These are phyloP conservation scores for Exserohilum turcica DNA, from an alignment of 2,329 filamentous ascomycete species.

Conservation along the genomic window DNA sequence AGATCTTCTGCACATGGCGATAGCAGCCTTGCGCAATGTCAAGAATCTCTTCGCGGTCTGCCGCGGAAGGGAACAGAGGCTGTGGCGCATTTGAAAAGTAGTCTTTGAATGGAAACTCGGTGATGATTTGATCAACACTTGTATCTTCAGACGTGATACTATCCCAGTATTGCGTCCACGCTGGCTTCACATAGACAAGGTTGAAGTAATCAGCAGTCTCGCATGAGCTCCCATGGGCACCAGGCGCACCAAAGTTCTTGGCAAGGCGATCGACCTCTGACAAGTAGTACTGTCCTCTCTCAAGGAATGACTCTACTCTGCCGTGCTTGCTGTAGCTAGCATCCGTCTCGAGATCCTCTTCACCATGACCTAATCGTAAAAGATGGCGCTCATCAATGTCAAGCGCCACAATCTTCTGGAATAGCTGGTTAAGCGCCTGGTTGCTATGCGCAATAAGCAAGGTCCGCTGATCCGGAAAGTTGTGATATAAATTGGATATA, in stretches of 20 bases:
- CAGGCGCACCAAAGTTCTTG: conserved; percentile 80
- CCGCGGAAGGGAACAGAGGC: conserved; percentile 74
- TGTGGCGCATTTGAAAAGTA: conserved; percentile 90
- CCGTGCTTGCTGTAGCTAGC: conserved; percentile 92
- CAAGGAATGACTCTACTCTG: conserved; percentile 91
- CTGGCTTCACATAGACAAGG: conserved; percentile 83
- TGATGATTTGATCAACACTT: conserved; percentile 66
- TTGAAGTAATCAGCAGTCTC: conserved; percentile 98
- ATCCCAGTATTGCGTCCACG: conserved; percentile 85
- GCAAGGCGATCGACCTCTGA: conserved; percentile 86
- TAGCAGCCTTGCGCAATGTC: conserved; percentile 86
- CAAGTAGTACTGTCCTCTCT: conserved; percentile 79
- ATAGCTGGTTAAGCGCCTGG: conserved; percentile 94
- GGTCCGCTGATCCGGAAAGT: conserved; percentile 91
- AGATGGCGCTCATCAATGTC: conserved; percentile 96
- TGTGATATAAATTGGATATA: conserved; percentile 98
- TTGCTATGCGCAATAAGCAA: conserved; percentile 95
- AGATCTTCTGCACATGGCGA: conserved; percentile 85
- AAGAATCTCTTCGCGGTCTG: conserved; percentile 68
- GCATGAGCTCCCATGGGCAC: conserved; percentile 93
- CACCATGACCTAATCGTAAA: conserved; percentile 88
- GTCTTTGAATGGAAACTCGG: conserved; percentile 81
- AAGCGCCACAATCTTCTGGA: conserved; percentile 94
- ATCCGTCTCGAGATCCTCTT: conserved; percentile 88
- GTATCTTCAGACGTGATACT: conserved; percentile 61